Evolutionary conservation across 257 asterid genomes (phyloP).

Genomic region (Gardenia jasminoides): DNA sequence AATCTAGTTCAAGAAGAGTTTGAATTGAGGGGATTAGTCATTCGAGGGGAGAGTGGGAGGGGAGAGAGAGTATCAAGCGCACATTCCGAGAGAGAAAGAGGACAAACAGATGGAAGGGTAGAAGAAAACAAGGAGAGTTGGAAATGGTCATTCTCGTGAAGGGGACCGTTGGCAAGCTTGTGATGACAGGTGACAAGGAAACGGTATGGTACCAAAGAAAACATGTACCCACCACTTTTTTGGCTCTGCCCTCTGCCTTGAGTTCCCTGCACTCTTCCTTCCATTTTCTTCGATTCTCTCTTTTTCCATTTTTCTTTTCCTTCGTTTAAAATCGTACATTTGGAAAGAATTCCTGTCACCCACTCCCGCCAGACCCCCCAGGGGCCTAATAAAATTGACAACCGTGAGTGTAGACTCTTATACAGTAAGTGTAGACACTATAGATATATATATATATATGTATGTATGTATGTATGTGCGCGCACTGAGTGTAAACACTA

Average conservation of each 20-base stretch:
- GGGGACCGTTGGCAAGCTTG: constrained; percentile 42
- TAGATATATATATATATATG: no score
- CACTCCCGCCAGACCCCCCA: neutral
- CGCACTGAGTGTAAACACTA: no score
- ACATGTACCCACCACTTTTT: constrained; percentile 18
- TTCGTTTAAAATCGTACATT: no score
- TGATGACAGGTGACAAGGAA: constrained; percentile 30
- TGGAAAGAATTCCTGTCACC: constrained; percentile 21
- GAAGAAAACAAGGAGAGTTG: constrained; percentile 58
- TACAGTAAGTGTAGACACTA: no score
- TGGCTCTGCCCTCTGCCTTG: neutral
- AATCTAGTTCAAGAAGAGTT: constrained; percentile 3
- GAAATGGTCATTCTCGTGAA: constrained; percentile 63
- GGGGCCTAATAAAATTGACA: no score
- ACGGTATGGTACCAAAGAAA: constrained; percentile 16
- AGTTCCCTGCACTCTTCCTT: neutral
- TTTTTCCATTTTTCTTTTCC: neutral
- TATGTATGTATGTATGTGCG: no score
- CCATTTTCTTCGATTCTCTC: neutral
- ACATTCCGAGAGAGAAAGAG: constrained; percentile 47
- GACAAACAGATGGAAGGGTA: constrained; percentile 52
- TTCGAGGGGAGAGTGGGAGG: constrained; percentile 8
- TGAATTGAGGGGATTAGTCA: no score
- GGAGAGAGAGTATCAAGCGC: constrained; percentile 41
- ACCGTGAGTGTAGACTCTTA: no score